Evolutionary conservation across 768 basidiomycete species (phyloP), one percentile per base, ranked within the genome.

Genomic region (Suillus alpinus): DNA sequence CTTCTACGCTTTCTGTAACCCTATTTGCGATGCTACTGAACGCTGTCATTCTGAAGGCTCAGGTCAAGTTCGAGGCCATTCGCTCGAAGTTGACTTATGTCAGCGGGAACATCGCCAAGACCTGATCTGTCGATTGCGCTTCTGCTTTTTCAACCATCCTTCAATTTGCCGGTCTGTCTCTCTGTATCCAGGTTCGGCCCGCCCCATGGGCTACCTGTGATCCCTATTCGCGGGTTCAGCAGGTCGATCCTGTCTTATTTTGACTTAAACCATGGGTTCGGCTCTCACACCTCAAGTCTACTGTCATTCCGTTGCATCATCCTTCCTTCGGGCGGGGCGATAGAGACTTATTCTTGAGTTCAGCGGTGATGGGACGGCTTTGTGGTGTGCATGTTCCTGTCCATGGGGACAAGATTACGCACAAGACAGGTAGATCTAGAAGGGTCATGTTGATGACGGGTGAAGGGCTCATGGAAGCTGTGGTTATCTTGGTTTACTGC

Each of bases 341-440:
- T 68, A 84, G 82, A 83, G 83, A 81, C 79, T 83, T 70, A 81
- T 78, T 81, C 84, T 85, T 83, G 78, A 78, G 75, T 72, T 69
- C 76, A 72, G 69, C 59, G 62, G 61, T 61, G 64, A 65, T 61
- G 66, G 69, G 62, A 60, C 71, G 71, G 63, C 66, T 73, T 65
- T 36, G 63, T 61, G 65, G 65, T 49, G 58, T 40, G 31, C 37
- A 67, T 58, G 61, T 20, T 57, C 67, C 36, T 14, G 2, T 20
- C 56, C 50, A 50, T 34, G 23, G 56, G 43, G n/a, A 43, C 49
- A 12, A 20, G 67, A 70, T 51, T n/a, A 68, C 58, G 63, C 55
- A 75, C 73, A 57, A 63, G 70, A 65, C 41, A 51, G 59, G 56
- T 51, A 23, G 47, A 29, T 59, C 32, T 29, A 20, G 37, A 29